Evolutionary conservation across 139 green algal species (phyloP).

Genomic region (Chlorella ohadii): DNA sequence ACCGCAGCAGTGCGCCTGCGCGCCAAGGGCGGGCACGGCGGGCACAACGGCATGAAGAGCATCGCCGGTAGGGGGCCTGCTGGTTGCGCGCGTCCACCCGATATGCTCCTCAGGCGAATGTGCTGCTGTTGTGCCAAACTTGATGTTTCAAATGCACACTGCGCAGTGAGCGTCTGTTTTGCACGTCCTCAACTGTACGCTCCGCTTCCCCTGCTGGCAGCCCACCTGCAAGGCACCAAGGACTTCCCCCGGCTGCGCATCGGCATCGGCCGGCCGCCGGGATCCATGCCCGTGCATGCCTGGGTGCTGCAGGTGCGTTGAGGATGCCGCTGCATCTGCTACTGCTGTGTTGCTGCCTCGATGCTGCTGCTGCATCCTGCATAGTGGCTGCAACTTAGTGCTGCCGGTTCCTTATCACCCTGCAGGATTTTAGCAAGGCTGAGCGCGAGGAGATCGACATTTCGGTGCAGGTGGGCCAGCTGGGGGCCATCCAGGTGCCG

Average conservation of each 20-base stretch:
- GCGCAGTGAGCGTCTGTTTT: too few species aligned
- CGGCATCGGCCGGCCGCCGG: conserved; percentile 84
- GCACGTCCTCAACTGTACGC: too few species aligned
- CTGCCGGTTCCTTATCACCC: neutral
- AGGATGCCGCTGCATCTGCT: neutral
- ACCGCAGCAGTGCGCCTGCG: conserved; percentile 68
- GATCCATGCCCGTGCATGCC: conserved; percentile 53
- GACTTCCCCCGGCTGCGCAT: conserved; percentile 83
- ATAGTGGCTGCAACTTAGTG: too few species aligned
- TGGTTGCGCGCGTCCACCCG: too few species aligned
- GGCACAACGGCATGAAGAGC: conserved; percentile 94
- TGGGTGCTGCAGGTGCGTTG: conserved; percentile 71
- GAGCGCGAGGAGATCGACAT: conserved; percentile 75
- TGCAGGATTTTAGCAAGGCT: conserved; percentile 71
- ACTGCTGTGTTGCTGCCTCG: neutral
- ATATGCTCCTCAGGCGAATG: too few species aligned
- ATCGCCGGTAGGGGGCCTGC: conserved; percentile 50
- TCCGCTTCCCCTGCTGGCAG: too few species aligned
- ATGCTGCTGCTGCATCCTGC: too few species aligned
- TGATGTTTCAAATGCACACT: too few species aligned
- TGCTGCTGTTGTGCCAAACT: too few species aligned
- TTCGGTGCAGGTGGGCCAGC: conserved; percentile 43
- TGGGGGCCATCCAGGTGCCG: too few species aligned
- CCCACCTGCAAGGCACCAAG: conserved; percentile 60
- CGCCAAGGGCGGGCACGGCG: conserved; percentile 86